Evolutionary conservation across 1,139 yeast genomes (phyloP).

Genomic region (Kodamaea sp.): DNA sequence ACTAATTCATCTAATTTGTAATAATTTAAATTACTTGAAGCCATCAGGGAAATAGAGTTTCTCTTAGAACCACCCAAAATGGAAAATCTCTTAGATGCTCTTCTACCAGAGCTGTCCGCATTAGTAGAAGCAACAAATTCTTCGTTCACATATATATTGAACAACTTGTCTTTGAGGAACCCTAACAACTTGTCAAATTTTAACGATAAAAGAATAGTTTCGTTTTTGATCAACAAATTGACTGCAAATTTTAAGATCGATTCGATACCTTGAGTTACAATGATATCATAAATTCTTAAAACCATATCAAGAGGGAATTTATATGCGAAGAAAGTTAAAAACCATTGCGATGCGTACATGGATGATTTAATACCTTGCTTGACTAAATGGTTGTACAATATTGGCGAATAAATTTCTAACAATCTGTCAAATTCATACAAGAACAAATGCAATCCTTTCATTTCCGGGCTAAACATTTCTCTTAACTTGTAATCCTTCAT

Average conservation of each 20-base stretch:
- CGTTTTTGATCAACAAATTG: constrained; percentile 69
- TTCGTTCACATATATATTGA: constrained; percentile 60
- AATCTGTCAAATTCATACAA: constrained; percentile 87
- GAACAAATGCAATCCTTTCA: constrained; percentile 87
- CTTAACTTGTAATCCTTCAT: constrained; percentile 84
- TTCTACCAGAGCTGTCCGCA: constrained; percentile 14
- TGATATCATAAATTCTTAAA: constrained; percentile 75
- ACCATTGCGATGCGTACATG: constrained; percentile 97
- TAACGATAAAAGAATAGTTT: constrained; percentile 52
- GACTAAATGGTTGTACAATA: constrained; percentile 67
- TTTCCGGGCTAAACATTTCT: constrained; percentile 75
- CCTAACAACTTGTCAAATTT: constrained; percentile 73
- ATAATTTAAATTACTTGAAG: constrained; percentile 18
- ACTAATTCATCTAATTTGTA: constrained; percentile 74
- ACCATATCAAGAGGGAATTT: constrained; percentile 86
- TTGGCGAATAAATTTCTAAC: constrained; percentile 66
- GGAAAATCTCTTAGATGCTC: constrained; percentile 18
- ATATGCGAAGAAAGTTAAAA: constrained; percentile 88
- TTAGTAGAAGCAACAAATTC: constrained; percentile 25
- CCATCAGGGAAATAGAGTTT: constrained; percentile 10
- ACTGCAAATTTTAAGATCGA: constrained; percentile 77
- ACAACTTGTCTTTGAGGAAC: constrained; percentile 74
- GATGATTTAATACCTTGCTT: constrained; percentile 85
- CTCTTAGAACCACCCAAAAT: constrained; percentile 19
- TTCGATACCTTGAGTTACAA: constrained; percentile 86